Evolutionary conservation across 768 basidiomycete species (phyloP).

Genomic region (Lepiota brunneoincarnata): DNA sequence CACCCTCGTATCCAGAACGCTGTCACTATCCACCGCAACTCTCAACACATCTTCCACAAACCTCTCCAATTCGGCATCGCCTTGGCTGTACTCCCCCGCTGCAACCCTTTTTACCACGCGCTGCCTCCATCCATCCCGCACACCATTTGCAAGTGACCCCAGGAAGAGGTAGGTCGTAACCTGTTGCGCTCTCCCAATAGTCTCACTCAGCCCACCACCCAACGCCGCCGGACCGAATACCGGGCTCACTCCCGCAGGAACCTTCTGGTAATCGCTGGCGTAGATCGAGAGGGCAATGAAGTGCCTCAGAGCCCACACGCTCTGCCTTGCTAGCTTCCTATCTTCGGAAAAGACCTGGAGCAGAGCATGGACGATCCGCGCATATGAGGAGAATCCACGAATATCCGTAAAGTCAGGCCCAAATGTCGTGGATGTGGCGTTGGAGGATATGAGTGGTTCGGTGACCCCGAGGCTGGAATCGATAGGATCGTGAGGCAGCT

Average conservation of each 20-base stretch:
- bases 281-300: conserved; percentile 61
- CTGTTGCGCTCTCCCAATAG: conserved; percentile 47
- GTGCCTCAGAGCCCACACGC: conserved; percentile 70
- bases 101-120: conserved; percentile 1
- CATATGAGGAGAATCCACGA: conserved; percentile 60
- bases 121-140: conserved; percentile 6
- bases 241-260: conserved; percentile 43
- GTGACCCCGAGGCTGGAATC: conserved; percentile 58
- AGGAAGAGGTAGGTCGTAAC: conserved; percentile 65
- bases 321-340: conserved; percentile 54
- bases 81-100: background rate
- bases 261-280: conserved; percentile 56
- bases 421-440: conserved; percentile 15
- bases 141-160: conserved; percentile 8
- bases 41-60: conserved; percentile 34
- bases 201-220: conserved; percentile 19
- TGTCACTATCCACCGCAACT: conserved; percentile 37
- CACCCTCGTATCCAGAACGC: conserved; percentile 53
- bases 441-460: conserved; percentile 57
- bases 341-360: conserved; percentile 55
- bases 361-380: conserved; percentile 56
- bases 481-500: conserved; percentile 42
- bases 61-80: conserved; percentile 46
- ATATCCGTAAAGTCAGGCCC: conserved; percentile 32
- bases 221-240: conserved; percentile 37